phyloP scores from a whole-genome alignment of 805 yeast species.

The Sugiyamaella chiloensis region DNA sequence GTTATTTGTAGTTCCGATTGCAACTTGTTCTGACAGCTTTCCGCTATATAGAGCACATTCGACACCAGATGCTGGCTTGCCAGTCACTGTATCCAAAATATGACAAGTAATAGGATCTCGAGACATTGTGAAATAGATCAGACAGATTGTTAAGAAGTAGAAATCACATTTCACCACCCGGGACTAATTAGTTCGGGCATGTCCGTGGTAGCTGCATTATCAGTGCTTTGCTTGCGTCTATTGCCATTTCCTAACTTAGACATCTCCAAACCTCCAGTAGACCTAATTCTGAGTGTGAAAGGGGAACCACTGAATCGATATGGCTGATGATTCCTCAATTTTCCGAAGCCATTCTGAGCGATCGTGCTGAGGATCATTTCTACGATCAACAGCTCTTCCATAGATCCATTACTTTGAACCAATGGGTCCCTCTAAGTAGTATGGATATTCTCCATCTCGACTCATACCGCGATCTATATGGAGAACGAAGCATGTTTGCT shows the following conservation, averaged over 20 bases:
- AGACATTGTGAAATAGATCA: slow-evolving; percentile 3
- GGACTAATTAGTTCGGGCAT: too few species aligned
- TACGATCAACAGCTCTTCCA: slow-evolving; percentile 7
- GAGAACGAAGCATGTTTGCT: background rate
- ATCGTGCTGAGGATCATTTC: background rate
- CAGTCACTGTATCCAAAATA: slow-evolving; percentile 77
- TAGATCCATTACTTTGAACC: slow-evolving; percentile 19
- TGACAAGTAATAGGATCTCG: slow-evolving; percentile 67
- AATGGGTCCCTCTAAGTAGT: slow-evolving; percentile 24
- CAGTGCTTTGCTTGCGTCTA: too few species aligned
- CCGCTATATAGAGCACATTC: slow-evolving; percentile 46
- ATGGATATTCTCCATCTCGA: slow-evolving; percentile 15
- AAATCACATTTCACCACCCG: too few species aligned
- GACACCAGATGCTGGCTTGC: slow-evolving; percentile 80
- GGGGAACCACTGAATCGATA: too few species aligned
- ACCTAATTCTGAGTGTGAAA: too few species aligned
- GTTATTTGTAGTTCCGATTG: slow-evolving; percentile 66
- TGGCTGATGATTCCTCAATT: too few species aligned
- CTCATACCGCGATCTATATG: slow-evolving; percentile 8
- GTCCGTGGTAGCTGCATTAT: too few species aligned
- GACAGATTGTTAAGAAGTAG: too few species aligned
- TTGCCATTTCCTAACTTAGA: too few species aligned
- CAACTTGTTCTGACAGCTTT: slow-evolving; percentile 17
- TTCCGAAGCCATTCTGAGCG: background rate
- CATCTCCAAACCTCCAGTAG: too few species aligned